These are phyloP conservation scores for Claviceps purpurea DNA, from an alignment of 2,329 filamentous ascomycete species.

Conservation along the genomic window DNA sequence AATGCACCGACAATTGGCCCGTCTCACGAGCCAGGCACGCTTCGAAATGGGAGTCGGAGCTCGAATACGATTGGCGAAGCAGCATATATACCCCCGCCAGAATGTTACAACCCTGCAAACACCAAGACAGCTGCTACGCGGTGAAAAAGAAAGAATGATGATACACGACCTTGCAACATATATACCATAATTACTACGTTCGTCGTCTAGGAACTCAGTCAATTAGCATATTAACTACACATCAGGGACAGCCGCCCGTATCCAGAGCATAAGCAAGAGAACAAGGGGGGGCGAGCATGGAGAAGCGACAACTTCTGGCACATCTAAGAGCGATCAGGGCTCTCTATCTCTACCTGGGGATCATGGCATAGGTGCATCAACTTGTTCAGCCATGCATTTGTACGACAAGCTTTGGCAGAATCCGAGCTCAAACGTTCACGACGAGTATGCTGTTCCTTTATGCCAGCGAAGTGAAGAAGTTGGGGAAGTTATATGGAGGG, in stretches of 20 bases:
- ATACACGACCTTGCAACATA: not conserved
- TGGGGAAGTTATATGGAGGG: not conserved
- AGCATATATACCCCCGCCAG: constrained; percentile 22
- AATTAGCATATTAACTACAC: not conserved
- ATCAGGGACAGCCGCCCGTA: not conserved
- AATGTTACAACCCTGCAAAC: constrained; percentile 14
- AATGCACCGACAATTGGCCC: constrained; percentile 47
- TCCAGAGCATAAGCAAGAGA: not conserved
- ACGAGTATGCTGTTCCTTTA: not conserved
- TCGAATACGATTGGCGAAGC: constrained; percentile 25
- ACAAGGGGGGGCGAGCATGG: not conserved
- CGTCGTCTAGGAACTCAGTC: not conserved
- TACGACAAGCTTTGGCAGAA: not conserved
- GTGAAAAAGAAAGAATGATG: not conserved
- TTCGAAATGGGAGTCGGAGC: constrained; percentile 37
- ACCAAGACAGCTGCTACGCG: constrained; percentile 6
- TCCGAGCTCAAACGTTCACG: not conserved
- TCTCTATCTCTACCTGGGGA: not conserved
- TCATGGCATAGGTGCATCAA: not conserved
- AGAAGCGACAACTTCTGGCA: not conserved
- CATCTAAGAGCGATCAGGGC: not conserved
- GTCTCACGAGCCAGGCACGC: constrained; percentile 33
- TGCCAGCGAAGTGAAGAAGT: not conserved
- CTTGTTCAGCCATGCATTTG: not conserved
- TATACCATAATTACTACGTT: not conserved